Evolutionary conservation across 192 early-diverging fungal genomes (phyloP), one percentile per base, ranked within the genome.

Genomic region (Spizellomyces punctatus): DNA sequence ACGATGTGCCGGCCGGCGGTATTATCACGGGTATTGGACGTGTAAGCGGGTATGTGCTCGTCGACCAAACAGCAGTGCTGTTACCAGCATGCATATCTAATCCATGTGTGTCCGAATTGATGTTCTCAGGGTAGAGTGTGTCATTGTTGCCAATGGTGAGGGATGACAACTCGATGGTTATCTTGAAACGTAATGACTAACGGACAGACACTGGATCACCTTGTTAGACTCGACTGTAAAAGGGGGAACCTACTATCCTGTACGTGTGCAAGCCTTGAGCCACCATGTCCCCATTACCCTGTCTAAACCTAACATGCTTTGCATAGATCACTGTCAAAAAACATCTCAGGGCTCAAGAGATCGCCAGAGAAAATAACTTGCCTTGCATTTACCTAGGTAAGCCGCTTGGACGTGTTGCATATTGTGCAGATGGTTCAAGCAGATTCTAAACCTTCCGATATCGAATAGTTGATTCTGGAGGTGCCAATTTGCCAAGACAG

Each of bases 11-110:
- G 46, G 89, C 93, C 6, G 96, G 94, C 72, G 91, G 95, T 46
- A 83, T 98, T 46, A 94, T 98, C 65, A 94, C 96, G n/a, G 96
- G 96, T 49, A 93, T 98, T 77, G 96, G 96, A 41, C 85, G 94
- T 10, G 89, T 98, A 27, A 89, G 85, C 80, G 95, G 94, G 89
- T 91, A 82, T 70, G 74, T 21, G 10, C 14, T 58, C 1, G 27
- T 36, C 27, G 27, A 36, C 27, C 3, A 36, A 36, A 36, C 27
- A 36, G 3, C 27, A 36, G 27, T 3, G 27, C 27, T 48, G 46
- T 56, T 17, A 6, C 17, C 42, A 22, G 10, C 50, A 46, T 16
- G 57, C 36, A 41, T 36, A 43, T 14, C 42, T 60, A 12, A 45
- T 55, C 57, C 45, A 27, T 22, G 2, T 61, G 2, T 22, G 19